phyloP scores from a whole-genome alignment of 1,284 basidiomycete genomes.

The Sporisorium graminicola region DNA sequence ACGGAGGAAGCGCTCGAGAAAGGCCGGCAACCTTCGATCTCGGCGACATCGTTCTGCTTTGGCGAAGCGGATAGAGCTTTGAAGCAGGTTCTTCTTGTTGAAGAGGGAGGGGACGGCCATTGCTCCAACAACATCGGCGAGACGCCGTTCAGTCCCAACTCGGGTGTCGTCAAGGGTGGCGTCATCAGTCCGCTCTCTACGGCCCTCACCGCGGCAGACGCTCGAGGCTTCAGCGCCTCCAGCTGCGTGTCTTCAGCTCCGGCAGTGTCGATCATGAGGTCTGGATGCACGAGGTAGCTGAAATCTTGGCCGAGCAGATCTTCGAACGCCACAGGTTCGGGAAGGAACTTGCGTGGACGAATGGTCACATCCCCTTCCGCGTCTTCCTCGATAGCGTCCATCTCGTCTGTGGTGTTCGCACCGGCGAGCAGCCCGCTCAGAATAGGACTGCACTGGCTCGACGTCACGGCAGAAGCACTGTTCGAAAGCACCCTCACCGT shows the following conservation, averaged over 20 bases:
- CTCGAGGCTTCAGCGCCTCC: not conserved
- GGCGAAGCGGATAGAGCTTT: not conserved
- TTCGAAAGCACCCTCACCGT: conserved; percentile 26
- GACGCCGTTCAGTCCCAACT: conserved; percentile 24
- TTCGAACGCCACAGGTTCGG: conserved; percentile 1
- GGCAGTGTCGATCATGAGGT: not conserved
- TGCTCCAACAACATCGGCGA: conserved; percentile 25
- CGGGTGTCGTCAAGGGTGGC: conserved; percentile 41
- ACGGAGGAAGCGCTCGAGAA: conserved; percentile 5
- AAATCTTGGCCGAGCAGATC: conserved; percentile 24
- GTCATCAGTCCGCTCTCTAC: conserved; percentile 19
- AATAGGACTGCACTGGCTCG: conserved; percentile 22
- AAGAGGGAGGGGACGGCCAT: conserved; percentile 22
- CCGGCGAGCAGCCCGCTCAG: conserved; percentile 10
- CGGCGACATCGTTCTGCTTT: not conserved
- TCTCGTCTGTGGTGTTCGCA: not conserved
- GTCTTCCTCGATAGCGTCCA: too few relatives aligned
- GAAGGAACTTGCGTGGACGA: not conserved
- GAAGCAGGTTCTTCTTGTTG: not conserved
- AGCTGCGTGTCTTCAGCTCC: not conserved
- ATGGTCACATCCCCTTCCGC: conserved; percentile 18
- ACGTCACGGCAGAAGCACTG: conserved; percentile 16
- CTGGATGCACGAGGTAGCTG: conserved; percentile 29
- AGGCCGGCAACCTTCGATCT: conserved; percentile 22
- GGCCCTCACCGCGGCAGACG: not conserved